Evolutionary conservation across 2,329 filamentous ascomycete species (phyloP), one percentile per base, ranked within the genome.

Genomic region (Colletotrichum horii): DNA sequence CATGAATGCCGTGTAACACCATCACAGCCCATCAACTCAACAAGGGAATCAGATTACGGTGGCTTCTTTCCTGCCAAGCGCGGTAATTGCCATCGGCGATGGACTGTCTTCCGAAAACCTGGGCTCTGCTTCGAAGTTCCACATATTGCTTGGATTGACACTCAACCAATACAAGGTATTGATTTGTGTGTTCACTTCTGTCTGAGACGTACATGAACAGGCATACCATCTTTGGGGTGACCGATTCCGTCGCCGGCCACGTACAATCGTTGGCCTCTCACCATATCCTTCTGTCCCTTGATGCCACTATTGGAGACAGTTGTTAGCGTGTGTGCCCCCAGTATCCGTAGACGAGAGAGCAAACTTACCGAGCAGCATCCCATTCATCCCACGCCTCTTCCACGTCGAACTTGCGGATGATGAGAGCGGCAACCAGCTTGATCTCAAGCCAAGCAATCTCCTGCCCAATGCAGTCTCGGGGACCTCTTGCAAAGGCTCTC

Each of bases 391-490:
- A 74, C 3, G 66, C 71, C 26, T 70, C 58, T 24, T 70, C 71
- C 8, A 66, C 56, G 4, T 75, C 68, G 11, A 72, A 67, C 32
- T 71, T 56, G 14, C 72, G 69, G n/a, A 74, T 71, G 22, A 66
- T 72, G 4, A 75, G 43, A 24, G 72, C 68, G 2, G 43, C 36
- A 22, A 67, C 64, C 36, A 89, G 82, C 72, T 87, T 87, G 15
- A 89, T 82, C 80, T 92, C 90, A 22, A 89, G 84, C 82, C 89
- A 86, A 3, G 89, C 90, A 36, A 92, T 81, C 77, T 89, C 87
- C 81, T 91, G 88, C 0, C 90, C 91, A 38, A 92, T 87, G 76
- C 91, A 93, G 58, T 88, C 89, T 12, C 91, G 80, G 5, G 87
- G 87, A 0, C 90, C 90, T 24, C 87, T 83, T 60, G 87, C 87